phyloP scores from a whole-genome alignment of 352 stramenopile genomes.

The Phytophthora citrophthora region DNA sequence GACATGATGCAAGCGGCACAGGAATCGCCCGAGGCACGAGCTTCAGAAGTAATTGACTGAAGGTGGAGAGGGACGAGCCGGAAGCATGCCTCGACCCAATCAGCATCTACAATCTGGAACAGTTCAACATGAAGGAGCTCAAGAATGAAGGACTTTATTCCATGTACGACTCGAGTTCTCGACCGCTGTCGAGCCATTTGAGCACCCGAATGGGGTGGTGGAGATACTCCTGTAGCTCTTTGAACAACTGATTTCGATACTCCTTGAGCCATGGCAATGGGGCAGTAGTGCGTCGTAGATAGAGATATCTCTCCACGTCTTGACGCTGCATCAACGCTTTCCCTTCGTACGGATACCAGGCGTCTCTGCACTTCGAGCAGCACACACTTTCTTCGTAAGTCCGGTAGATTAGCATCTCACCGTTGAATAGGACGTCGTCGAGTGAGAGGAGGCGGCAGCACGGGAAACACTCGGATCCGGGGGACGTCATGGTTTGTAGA shows the following conservation, averaged over 20 bases:
- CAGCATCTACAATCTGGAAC: constrained; percentile 2
- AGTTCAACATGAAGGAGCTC: constrained; percentile 18
- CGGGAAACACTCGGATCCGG: constrained; percentile 30
- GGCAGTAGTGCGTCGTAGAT: constrained; percentile 23
- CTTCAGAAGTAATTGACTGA: constrained; percentile 36
- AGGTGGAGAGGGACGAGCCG: constrained; percentile 16
- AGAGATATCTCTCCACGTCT: constrained; percentile 32
- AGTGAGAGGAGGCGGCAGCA: constrained; percentile 27
- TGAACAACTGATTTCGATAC: constrained; percentile 26
- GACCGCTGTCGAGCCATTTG: constrained; percentile 27
- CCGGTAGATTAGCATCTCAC: constrained; percentile 31
- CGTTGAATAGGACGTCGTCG: constrained; percentile 30
- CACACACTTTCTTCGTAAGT: constrained; percentile 29
- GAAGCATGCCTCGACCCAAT: constrained; percentile 36
- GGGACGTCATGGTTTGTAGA: constrained; percentile 24
- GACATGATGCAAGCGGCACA: constrained; percentile 18
- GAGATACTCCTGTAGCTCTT: constrained; percentile 30
- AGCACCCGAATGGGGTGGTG: constrained; percentile 24
- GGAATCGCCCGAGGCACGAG: constrained; percentile 35
- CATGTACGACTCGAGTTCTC: constrained; percentile 27
- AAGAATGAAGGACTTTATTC: constrained; percentile 7
- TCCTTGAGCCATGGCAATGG: constrained; percentile 29
- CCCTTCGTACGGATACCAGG: constrained; percentile 33
- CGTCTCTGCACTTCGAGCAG: constrained; percentile 28
- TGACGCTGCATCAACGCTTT: constrained; percentile 19